Evolutionary conservation across 768 basidiomycete species (phyloP), one percentile per base, ranked within the genome.

Genomic region (Rubroboletus pulcherrimus): DNA sequence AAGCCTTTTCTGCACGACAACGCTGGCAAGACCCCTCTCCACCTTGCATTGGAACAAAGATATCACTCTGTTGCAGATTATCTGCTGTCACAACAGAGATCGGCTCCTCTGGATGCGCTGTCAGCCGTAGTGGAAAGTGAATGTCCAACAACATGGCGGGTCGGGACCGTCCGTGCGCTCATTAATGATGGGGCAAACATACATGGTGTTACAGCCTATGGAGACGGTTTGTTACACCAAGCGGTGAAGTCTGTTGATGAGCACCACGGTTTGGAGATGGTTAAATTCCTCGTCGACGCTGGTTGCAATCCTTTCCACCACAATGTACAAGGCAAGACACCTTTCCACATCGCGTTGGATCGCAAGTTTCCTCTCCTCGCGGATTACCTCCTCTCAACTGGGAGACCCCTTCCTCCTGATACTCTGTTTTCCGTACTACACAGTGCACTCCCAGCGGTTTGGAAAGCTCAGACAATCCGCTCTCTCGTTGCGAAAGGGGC

Each of bases 271-370:
- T 33, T 56, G 51, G 5, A 29, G 11, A 21, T 57, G 33, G 14
- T 26, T 2, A 51, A 51, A 33, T 4, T 45, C 5, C 50, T 64
- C 3, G n/a, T 58, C 2, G 49, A 7, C 1, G 50, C 30, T 30
- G 63, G 60, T 1, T 58, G 64, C 7, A 38, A 62, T 10, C 54
- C 50, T 5, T 26, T 56, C 24, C 0, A 21, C 2, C 5, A 5
- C 3, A 30, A 31, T 33, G 17, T 10, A 39, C 38, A 5, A 1
- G 53, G 55, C 3, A 43, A 41, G 11, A 55, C 63, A 14, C 31
- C 59, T 8, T 38, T 65, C 17, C 34, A 62, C 1, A 11, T 53
- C 7, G 59, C 59, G 0, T 40, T 61, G 40, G n/a, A 47, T n/a
- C 44, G 15, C n/a, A 17, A 1, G 2, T 17, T 14, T 41, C 7